Conservation (phyloP, 1,284 basidiomycete genomes). For the Malassezia furfur region DNA sequence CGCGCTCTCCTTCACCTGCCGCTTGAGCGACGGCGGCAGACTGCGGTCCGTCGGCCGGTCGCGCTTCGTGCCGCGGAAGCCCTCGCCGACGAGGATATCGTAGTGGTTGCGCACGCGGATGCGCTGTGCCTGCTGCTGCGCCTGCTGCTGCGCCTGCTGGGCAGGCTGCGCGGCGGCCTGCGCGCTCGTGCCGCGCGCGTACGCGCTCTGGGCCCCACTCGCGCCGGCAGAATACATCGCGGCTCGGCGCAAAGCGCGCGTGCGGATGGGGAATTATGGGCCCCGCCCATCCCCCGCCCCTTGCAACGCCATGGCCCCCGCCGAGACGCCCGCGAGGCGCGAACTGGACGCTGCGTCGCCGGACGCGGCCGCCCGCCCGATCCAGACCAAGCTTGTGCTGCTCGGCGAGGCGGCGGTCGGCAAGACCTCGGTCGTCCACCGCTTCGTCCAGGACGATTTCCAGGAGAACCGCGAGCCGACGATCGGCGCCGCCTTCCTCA, state of each 20-base stretch:
- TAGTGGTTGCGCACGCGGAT: slow-evolving; percentile 23
- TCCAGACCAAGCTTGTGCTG: slow-evolving; percentile 47
- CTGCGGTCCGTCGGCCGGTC: slow-evolving; percentile 70
- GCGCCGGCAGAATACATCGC: slow-evolving; percentile 1
- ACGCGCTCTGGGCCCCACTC: neutral
- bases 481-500: slow-evolving; percentile 79
- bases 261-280: neutral
- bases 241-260: neutral
- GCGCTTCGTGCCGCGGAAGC: slow-evolving; percentile 54
- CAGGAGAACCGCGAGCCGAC: slow-evolving; percentile 96
- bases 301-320: no score
- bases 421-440: slow-evolving; percentile 95
- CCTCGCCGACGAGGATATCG: slow-evolving; percentile 32
- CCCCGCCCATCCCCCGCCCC: neutral
- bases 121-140: slow-evolving; percentile 35
- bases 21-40: slow-evolving; percentile 64
- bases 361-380: slow-evolving; percentile 21
- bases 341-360: slow-evolving; percentile 1
- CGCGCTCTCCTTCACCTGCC: slow-evolving; percentile 51
- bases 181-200: slow-evolving; percentile 1
- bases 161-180: slow-evolving; percentile 9
- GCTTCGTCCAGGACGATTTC: slow-evolving; percentile 92
- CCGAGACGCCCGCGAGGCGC: neutral
- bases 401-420: slow-evolving; percentile 87
- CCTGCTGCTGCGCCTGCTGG: slow-evolving; percentile 25